Evolutionary conservation across 2,329 filamentous ascomycete species (phyloP).

Genomic region (Botrytis porri): DNA sequence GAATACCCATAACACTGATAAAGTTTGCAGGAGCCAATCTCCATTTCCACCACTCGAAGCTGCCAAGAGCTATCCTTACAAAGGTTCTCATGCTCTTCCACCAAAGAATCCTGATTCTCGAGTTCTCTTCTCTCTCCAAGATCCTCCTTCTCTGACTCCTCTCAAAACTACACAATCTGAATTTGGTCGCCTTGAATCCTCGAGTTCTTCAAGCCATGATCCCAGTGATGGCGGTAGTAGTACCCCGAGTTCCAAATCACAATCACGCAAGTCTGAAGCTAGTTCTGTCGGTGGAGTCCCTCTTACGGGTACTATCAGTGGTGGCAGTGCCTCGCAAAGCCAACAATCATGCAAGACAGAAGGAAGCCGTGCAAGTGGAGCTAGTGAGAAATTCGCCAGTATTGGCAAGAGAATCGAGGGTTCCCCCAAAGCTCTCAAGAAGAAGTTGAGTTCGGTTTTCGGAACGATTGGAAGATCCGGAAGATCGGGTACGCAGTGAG

Average conservation of each 20-base stretch:
- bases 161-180: background rate
- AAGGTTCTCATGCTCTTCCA: background rate
- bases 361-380: background rate
- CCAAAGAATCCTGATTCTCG: background rate
- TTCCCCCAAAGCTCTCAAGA: conserved; percentile 7
- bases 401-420: conserved; percentile 4
- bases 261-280: background rate
- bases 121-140: background rate
- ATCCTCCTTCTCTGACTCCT: conserved; percentile 1
- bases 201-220: background rate
- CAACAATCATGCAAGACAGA: background rate
- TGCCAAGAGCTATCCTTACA: background rate
- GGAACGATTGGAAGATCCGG: conserved; percentile 14
- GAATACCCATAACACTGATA: background rate
- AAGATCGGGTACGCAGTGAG: background rate
- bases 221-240: background rate
- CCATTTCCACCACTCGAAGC: background rate
- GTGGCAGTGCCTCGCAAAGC: background rate
- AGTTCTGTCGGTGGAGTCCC: background rate
- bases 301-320: background rate
- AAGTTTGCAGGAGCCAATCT: too few relatives aligned
- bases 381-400: background rate
- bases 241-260: background rate
- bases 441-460: conserved; percentile 18
- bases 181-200: background rate